These are phyloP conservation scores for Chlorella sp. DNA, from an alignment of 139 green algal species.

Conservation along the genomic window DNA sequence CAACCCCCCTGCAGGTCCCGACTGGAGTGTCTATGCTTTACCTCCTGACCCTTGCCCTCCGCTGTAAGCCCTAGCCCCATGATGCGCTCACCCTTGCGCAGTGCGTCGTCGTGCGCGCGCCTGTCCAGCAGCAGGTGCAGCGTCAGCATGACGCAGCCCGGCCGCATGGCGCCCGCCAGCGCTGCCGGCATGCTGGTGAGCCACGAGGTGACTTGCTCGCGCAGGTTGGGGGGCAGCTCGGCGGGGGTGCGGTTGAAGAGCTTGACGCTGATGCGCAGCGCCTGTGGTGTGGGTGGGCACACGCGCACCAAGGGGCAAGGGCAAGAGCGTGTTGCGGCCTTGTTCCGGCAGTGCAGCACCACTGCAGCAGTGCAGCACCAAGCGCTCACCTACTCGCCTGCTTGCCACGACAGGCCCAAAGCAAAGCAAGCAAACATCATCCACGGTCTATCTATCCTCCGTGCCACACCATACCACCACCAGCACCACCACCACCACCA, in stretches of 20 bases:
- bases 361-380: background rate
- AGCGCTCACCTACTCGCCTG: too few relatives aligned
- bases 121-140: constrained; percentile 43
- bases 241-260: constrained; percentile 74
- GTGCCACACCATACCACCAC: background rate
- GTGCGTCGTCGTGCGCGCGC: background rate
- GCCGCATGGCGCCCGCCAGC: constrained; percentile 66
- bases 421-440: background rate
- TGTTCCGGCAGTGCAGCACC: background rate
- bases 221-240: constrained; percentile 60
- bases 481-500: background rate
- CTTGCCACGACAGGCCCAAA: too few relatives aligned
- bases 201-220: constrained; percentile 42
- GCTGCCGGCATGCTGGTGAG: constrained; percentile 27
- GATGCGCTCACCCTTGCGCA: constrained; percentile 1
- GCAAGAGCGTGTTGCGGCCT: background rate
- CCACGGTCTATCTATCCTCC: too few relatives aligned
- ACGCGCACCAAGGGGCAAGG: too few relatives aligned
- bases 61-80: too few relatives aligned
- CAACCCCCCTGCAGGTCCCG: too few relatives aligned
- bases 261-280: constrained; percentile 59
- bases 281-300: too few relatives aligned
- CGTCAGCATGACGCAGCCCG: constrained; percentile 72
- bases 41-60: too few relatives aligned
- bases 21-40: too few relatives aligned